Percentiles rank a stretch among this genome's conserved stretches.
phyloP scores from a whole-genome alignment of 495 filamentous ascomycete genomes.

The Astrocystis sublimbata region DNA sequence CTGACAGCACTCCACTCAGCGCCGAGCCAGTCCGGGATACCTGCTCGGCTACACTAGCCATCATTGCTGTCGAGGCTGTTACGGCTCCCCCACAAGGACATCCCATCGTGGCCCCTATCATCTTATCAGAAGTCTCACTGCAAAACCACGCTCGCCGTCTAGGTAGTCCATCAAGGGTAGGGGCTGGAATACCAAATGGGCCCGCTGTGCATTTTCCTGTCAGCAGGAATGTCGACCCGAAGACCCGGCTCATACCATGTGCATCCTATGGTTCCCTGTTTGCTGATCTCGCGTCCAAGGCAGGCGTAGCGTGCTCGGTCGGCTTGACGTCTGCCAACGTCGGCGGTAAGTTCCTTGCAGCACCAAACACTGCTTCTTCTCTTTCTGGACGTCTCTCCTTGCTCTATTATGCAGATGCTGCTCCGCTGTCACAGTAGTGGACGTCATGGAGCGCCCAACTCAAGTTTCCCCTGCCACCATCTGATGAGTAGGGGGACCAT shows the following conservation, averaged over 20 bases:
- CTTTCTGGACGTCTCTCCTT: neutral
- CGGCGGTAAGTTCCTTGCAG: neutral
- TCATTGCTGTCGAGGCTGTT: neutral
- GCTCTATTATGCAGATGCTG: too few species aligned
- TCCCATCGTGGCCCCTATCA: neutral
- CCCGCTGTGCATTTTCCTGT: neutral
- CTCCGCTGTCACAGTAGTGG: neutral
- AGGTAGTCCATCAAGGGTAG: neutral
- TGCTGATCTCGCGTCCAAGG: too few species aligned
- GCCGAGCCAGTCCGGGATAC: constrained; percentile 12
- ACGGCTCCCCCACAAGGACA: neutral
- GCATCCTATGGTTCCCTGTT: too few species aligned
- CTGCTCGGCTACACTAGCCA: neutral
- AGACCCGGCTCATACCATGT: neutral
- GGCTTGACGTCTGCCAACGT: neutral
- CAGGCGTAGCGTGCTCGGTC: neutral
- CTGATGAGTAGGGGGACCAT: neutral
- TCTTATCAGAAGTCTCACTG: neutral
- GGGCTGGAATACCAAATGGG: too few species aligned
- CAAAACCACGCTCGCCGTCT: too few species aligned
- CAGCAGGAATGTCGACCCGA: constrained; percentile 11
- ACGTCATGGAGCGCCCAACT: neutral
- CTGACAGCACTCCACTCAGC: neutral
- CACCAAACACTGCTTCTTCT: neutral
- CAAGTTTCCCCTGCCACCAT: neutral